phyloP scores from a whole-genome alignment of 805 yeast genomes.

The Yarrowia keelungensis region DNA sequence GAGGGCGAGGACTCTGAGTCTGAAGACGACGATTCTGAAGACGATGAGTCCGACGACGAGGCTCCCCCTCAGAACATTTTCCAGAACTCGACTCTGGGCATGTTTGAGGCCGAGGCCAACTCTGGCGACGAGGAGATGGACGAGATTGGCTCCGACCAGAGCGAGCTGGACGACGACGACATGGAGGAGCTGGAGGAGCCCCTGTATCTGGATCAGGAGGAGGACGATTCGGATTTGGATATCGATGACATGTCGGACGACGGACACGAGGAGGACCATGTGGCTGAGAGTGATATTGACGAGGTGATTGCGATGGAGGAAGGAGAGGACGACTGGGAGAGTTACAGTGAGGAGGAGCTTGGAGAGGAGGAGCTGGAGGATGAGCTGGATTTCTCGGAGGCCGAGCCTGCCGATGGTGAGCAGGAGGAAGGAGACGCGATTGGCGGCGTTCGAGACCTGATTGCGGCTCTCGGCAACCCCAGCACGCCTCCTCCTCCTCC shows the following conservation, averaged over 20 bases:
- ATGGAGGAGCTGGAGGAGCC: slow-evolving; percentile 34
- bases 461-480: slow-evolving; percentile 34
- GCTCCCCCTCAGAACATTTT: slow-evolving; percentile 73
- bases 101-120: slow-evolving; percentile 84
- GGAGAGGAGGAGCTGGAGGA: slow-evolving; percentile 27
- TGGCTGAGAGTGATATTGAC: slow-evolving; percentile 30
- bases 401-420: slow-evolving; percentile 25
- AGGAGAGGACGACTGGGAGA: slow-evolving; percentile 38
- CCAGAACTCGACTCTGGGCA: slow-evolving; percentile 88
- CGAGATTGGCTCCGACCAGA: slow-evolving; percentile 23
- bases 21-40: slow-evolving; percentile 43
- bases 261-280: slow-evolving; percentile 30
- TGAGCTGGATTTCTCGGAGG: slow-evolving; percentile 35
- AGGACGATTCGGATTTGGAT: slow-evolving; percentile 19
- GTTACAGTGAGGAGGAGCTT: slow-evolving; percentile 12
- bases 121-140: slow-evolving; percentile 36
- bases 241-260: slow-evolving; percentile 35
- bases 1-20: slow-evolving; percentile 50
- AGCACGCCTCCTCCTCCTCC: slow-evolving; percentile 27
- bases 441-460: slow-evolving; percentile 18
- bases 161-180: slow-evolving; percentile 37
- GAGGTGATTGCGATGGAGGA: slow-evolving; percentile 35
- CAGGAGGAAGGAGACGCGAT: slow-evolving; percentile 8
- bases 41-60: slow-evolving; percentile 51
- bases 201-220: slow-evolving; percentile 25